These are phyloP conservation scores for Artemisia argyi DNA, from an alignment of 129 eudicot genomes.

Conservation along the genomic window DNA sequence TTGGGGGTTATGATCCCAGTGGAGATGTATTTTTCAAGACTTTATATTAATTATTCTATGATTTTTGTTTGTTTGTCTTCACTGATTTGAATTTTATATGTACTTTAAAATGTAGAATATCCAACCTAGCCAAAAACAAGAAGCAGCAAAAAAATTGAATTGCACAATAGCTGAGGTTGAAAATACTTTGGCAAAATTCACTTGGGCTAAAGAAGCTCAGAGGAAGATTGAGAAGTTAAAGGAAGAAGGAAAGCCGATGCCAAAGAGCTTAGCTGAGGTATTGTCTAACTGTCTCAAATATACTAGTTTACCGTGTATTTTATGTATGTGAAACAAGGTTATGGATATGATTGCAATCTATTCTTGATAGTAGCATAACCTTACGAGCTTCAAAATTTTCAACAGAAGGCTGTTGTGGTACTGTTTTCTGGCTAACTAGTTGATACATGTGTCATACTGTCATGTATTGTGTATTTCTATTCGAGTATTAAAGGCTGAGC, in stretches of 20 bases:
- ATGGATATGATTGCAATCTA: conserved; percentile 6
- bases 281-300: conserved; percentile 3
- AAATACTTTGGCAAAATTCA: conserved; percentile 73
- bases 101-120: conserved; percentile 52
- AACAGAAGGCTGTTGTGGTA: no score
- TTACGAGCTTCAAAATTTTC: no score
- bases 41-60: background rate
- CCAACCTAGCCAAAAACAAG: conserved; percentile 71
- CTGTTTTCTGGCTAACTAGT: no score
- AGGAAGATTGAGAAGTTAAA: conserved; percentile 67
- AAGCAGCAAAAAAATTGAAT: conserved; percentile 78
- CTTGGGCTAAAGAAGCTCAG: conserved; percentile 94
- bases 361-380: conserved; percentile 10
- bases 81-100: conserved; percentile 16
- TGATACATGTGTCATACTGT: no score
- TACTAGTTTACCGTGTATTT: background rate
- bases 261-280: conserved; percentile 89
- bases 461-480: no score
- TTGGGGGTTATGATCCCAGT: conserved; percentile 70
- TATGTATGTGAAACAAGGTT: conserved; percentile 4
- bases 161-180: conserved; percentile 85
- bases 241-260: conserved; percentile 95
- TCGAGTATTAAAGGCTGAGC: no score
- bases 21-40: conserved; percentile 38
- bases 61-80: background rate